A percentile compares a stretch with the other conserved stretches of the same genome.
phyloP scores from a whole-genome alignment of 2,329 filamentous ascomycete species.

The Alternaria hordeiaustralica region DNA sequence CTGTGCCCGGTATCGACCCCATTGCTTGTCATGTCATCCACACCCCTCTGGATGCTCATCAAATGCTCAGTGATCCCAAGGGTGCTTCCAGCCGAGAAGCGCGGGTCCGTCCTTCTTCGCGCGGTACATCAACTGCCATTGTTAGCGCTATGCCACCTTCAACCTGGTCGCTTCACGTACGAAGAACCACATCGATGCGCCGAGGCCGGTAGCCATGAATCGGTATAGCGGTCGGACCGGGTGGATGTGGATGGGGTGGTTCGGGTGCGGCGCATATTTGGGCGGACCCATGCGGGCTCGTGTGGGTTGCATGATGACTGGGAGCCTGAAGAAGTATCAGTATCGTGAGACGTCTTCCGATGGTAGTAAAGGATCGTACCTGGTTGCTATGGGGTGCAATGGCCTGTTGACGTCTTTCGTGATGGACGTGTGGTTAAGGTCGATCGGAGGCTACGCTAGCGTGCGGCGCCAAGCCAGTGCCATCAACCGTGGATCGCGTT shows the following conservation, averaged over 20 bases:
- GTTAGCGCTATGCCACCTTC: conserved; percentile 25
- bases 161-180: conserved; percentile 61
- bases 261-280: conserved; percentile 49
- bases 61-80: conserved; percentile 46
- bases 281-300: conserved; percentile 44
- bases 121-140: conserved; percentile 83
- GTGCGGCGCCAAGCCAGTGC: conserved; percentile 23
- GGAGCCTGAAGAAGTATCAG: conserved; percentile 29
- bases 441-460: conserved; percentile 24
- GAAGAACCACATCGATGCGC: conserved; percentile 99
- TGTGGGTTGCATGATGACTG: conserved; percentile 35
- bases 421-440: conserved; percentile 34
- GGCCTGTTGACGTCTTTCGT: conserved; percentile 30
- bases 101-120: conserved; percentile 95
- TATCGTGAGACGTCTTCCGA: not conserved
- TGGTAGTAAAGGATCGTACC: conserved; percentile 17
- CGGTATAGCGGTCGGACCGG: conserved; percentile 75
- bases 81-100: conserved; percentile 91
- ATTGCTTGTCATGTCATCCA: not conserved
- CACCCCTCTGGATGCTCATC: not conserved
- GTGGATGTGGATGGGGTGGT: conserved; percentile 64
- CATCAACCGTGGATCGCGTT: conserved; percentile 26
- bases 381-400: conserved; percentile 38
- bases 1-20: no score
- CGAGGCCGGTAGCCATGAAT: conserved; percentile 83